Percentiles rank a stretch among this genome's conserved stretches.
Evolutionary conservation across 2,329 filamentous ascomycete species (phyloP).

Genomic region (Alternaria arbusti): DNA sequence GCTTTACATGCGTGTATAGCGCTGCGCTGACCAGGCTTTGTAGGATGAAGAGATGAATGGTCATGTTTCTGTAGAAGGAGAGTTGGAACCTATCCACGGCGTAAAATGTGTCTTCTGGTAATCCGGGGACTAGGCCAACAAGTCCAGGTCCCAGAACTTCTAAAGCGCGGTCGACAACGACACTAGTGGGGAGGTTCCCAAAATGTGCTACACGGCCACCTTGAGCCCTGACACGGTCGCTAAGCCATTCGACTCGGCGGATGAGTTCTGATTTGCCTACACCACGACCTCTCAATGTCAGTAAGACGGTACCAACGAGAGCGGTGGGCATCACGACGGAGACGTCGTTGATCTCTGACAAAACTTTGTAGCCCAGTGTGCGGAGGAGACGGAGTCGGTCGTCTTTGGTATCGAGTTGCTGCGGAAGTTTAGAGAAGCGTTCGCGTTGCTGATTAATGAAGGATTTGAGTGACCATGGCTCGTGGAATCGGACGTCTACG

Average conservation of each 20-base stretch:
- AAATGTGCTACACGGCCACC: conserved; percentile 95
- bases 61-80: conserved; percentile 99
- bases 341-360: conserved; percentile 93
- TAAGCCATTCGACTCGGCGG: conserved; percentile 89
- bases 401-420: conserved; percentile 47
- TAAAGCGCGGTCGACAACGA: conserved; percentile 86
- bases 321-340: conserved; percentile 99
- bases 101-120: conserved; percentile 91
- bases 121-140: conserved; percentile 76
- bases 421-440: conserved; percentile 55
- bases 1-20: conserved; percentile 90
- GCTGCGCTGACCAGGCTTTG: conserved; percentile 89
- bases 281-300: conserved; percentile 89
- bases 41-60: conserved; percentile 95
- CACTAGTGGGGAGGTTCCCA: conserved; percentile 75
- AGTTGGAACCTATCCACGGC: conserved; percentile 94
- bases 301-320: conserved; percentile 88
- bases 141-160: conserved; percentile 91
- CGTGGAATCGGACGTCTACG: conserved; percentile 94
- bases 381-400: conserved; percentile 75
- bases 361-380: conserved; percentile 87
- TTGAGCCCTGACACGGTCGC: conserved; percentile 78
- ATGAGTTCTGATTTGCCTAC: conserved; percentile 87
- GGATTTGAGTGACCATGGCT: conserved; percentile 87
- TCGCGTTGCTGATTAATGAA: conserved; percentile 81